Percentiles rank a stretch among this genome's conserved stretches.
Conservation (phyloP, 2,329 filamentous ascomycete species). For the Dothistroma pini region DNA sequence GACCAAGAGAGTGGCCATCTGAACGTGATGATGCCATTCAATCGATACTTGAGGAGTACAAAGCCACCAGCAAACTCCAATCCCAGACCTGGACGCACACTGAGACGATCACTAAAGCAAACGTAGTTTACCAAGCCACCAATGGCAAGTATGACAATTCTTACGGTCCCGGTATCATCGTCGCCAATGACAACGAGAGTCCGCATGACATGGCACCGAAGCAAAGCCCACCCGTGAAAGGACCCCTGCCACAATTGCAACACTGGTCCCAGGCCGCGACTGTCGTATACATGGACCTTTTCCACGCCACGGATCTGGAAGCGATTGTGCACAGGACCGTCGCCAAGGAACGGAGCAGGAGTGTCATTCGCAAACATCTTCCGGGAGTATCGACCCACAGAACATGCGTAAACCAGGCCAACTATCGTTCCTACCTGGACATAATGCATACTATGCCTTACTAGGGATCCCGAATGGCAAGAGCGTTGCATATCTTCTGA, state of each 20-base stretch:
- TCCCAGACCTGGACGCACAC: background rate
- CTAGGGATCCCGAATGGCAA: constrained; percentile 14
- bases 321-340: background rate
- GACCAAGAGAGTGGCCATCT: too few species aligned
- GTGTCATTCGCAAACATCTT: background rate
- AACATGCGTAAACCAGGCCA: background rate
- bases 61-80: too few species aligned
- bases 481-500: constrained; percentile 14
- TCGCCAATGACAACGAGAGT: background rate
- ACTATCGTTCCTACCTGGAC: background rate
- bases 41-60: too few species aligned
- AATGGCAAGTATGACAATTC: background rate
- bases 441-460: constrained; percentile 11
- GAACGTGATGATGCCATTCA: too few species aligned
- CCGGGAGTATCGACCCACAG: background rate
- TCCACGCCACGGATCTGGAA: background rate
- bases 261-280: background rate
- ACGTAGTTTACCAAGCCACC: background rate
- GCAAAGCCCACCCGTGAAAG: too few species aligned
- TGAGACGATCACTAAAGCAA: background rate
- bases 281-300: background rate
- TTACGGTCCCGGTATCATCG: background rate
- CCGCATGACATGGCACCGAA: too few species aligned
- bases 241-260: background rate
- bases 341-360: background rate